Base-by-base conservation (phyloP, 2,329 filamentous ascomycete genomes). In the Dryadomyces sulphureus region DNA sequence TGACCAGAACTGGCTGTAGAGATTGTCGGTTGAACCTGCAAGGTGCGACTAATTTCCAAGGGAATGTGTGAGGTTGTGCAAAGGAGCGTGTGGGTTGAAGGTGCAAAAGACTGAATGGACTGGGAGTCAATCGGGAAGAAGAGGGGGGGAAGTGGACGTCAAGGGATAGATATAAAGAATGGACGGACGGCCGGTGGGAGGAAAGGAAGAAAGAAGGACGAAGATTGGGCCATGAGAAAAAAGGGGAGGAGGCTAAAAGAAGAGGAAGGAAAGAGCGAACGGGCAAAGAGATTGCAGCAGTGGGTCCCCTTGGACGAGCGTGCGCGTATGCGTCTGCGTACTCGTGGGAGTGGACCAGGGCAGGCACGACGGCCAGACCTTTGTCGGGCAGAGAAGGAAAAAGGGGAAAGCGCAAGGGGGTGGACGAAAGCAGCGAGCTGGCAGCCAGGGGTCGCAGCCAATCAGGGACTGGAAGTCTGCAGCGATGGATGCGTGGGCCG, bases 1-100 rank as follows among this genome's bases (percentile, higher is more conserved):
- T 54, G 45, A 47, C 49, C 50, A 49, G 50, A 53, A 52, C 49
- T 50, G 47, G 41, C 36, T 46, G 7, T 20, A 27, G 8, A 21
- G 16, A 7, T 27, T 27, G 39, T 41, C 47, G 27, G 34, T 38
- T 42, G 48, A 45, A 45, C 43, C 45, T 50, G 43, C 48, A 45
- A 47, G 46, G 43, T 47, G 43, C 30, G 45, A 27, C 20, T 35
- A n/a, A 19, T 20, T 19, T 14, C n/a, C 35, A 49, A 50, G 48
- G 48, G 39, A 38, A 24, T 17, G 27, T 47, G 32, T n/a, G n/a
- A n/a, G 22, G 24, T 35, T 5, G 22, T 32, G 27, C 7, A 32
- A 48, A 45, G 38, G 48, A 49, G 43, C n/a, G n/a, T 32, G 42
- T 41, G 41, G 38, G 5, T n/a, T 32, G 27, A 32, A 22, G 36